These are phyloP conservation scores for Fusarium acutatum DNA, from an alignment of 2,329 filamentous ascomycete genomes.

Conservation along the genomic window DNA sequence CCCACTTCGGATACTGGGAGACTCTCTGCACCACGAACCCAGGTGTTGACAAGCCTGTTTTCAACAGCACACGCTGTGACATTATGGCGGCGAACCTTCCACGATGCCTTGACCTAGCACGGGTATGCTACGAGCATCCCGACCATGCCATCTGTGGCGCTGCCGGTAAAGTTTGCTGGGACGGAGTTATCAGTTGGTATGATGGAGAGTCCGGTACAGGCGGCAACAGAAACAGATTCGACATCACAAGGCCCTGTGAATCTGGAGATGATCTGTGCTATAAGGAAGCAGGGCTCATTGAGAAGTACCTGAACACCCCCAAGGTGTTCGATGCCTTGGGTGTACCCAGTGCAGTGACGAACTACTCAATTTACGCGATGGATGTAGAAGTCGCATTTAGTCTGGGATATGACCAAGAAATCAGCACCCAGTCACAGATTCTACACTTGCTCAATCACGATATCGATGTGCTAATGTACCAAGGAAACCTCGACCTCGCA, in stretches of 20 bases:
- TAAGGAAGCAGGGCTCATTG: not conserved
- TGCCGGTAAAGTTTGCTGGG: slow-evolving; percentile 19
- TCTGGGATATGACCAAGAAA: not conserved
- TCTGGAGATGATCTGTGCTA: slow-evolving; percentile 6
- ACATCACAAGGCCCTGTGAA: slow-evolving; percentile 4
- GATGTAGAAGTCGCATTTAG: not conserved
- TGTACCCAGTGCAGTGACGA: not conserved
- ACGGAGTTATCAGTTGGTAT: slow-evolving; percentile 3
- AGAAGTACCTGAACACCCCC: slow-evolving; percentile 1
- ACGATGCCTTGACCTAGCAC: slow-evolving; percentile 22
- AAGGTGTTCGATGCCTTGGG: slow-evolving; percentile 8
- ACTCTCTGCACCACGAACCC: slow-evolving; percentile 33
- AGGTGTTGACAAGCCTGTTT: slow-evolving; percentile 10
- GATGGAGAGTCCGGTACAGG: not conserved
- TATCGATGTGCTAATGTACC: slow-evolving; percentile 28
- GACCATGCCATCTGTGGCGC: slow-evolving; percentile 28
- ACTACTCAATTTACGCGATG: slow-evolving; percentile 6
- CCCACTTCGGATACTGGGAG: slow-evolving; percentile 30
- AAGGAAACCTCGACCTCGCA: slow-evolving; percentile 32
- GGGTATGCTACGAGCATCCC: slow-evolving; percentile 29
- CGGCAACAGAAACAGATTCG: slow-evolving; percentile 8
- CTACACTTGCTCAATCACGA: slow-evolving; percentile 4
- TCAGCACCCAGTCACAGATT: slow-evolving; percentile 19
- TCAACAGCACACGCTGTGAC: slow-evolving; percentile 28
- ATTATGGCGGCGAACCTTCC: slow-evolving; percentile 28